These are phyloP conservation scores for Aspergillus transmontanensis DNA, from an alignment of 2,329 filamentous ascomycete species.

Conservation along the genomic window DNA sequence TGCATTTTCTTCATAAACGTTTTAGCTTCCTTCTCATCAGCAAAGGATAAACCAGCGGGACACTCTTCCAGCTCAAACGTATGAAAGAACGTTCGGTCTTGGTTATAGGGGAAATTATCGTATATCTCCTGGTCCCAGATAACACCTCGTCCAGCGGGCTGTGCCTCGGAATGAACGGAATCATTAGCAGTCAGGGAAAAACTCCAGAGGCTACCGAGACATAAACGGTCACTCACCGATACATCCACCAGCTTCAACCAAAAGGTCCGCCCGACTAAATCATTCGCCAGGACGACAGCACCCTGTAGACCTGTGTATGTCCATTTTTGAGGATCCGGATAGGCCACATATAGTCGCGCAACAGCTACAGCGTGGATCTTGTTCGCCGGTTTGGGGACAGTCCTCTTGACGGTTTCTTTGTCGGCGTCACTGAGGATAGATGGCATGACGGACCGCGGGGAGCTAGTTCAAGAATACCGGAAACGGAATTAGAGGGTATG, in stretches of 20 bases:
- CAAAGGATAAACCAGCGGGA: conserved; percentile 85
- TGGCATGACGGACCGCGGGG: conserved; percentile 47
- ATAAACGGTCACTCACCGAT: conserved; percentile 66
- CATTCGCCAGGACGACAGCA: conserved; percentile 86
- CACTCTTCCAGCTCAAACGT: conserved; percentile 95
- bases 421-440: conserved; percentile 85
- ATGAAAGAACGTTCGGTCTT: conserved; percentile 96
- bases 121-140: conserved; percentile 99
- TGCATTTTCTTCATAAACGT: conserved; percentile 98
- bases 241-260: conserved; percentile 98
- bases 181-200: conserved; percentile 10
- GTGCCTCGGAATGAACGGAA: conserved; percentile 14
- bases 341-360: conserved; percentile 88
- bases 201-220: conserved; percentile 1
- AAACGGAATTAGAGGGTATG: conserved; percentile 21
- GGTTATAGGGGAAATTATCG: conserved; percentile 91
- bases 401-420: conserved; percentile 93
- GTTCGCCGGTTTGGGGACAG: conserved; percentile 90
- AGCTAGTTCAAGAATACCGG: conserved; percentile 14
- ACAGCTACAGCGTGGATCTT: conserved; percentile 97
- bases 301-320: conserved; percentile 92
- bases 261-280: conserved; percentile 91
- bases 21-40: conserved; percentile 96
- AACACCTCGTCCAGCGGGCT: conserved; percentile 79
- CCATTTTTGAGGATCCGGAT: conserved; percentile 85